Evolutionary conservation across 257 asterid genomes (phyloP).

Genomic region (Nicotiana sylvestris): DNA sequence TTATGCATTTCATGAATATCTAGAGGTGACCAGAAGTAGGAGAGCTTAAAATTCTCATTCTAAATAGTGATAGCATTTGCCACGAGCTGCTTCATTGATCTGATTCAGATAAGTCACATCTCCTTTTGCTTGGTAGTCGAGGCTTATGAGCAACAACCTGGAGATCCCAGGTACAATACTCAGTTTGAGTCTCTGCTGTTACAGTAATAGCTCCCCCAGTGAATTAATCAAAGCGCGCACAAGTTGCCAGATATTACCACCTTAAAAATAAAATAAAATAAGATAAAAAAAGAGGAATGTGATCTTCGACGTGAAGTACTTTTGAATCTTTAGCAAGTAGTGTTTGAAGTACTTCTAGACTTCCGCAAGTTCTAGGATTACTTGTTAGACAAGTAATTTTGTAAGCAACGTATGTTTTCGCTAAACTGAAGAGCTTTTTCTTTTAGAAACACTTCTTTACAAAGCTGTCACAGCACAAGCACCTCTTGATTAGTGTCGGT

Average conservation of each 20-base stretch:
- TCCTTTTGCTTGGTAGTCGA: not conserved
- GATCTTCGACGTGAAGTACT: not conserved
- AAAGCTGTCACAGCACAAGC: not conserved
- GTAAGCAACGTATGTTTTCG: not conserved
- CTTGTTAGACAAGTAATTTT: not conserved
- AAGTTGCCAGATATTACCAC: not conserved
- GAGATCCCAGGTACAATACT: not conserved
- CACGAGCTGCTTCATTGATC: not conserved
- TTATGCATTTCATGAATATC: not conserved
- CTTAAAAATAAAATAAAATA: not conserved
- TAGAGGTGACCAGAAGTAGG: not conserved
- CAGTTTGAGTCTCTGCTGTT: not conserved
- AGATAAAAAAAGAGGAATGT: not conserved
- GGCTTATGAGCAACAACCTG: not conserved
- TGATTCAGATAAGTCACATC: not conserved
- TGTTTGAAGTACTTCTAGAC: not conserved
- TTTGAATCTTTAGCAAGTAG: conserved; percentile 2
- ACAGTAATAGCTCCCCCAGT: not conserved
- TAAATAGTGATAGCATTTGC: not conserved
- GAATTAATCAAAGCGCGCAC: not conserved
- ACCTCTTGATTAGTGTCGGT: not conserved
- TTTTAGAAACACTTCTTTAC: not conserved
- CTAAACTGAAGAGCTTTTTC: not conserved
- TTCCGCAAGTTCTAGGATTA: not conserved
- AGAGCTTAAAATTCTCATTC: not conserved